Percentiles rank a stretch among this genome's conserved stretches.
phyloP scores from a whole-genome alignment of 169 alveolate species.

The Plasmodium yoelii region DNA sequence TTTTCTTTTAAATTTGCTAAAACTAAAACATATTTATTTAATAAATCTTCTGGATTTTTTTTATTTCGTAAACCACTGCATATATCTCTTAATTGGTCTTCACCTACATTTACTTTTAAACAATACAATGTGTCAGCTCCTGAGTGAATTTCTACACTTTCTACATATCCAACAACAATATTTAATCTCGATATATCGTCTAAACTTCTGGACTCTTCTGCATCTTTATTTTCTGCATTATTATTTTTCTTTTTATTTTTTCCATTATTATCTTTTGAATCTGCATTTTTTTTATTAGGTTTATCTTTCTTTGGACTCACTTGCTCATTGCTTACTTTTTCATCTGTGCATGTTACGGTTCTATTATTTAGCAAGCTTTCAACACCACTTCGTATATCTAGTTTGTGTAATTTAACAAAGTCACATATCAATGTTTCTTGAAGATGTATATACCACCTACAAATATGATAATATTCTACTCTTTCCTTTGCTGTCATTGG shows the following conservation, averaged over 20 bases:
- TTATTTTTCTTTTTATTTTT: constrained; percentile 56
- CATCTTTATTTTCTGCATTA: constrained; percentile 31
- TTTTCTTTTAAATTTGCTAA: constrained; percentile 87
- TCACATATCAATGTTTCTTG: constrained; percentile 55
- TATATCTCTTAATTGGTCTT: constrained; percentile 82
- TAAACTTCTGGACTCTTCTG: constrained; percentile 77
- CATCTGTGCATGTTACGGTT: constrained; percentile 13
- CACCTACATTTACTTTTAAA: constrained; percentile 83
- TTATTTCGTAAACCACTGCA: constrained; percentile 87
- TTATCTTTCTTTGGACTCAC: not conserved
- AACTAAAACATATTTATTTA: constrained; percentile 86
- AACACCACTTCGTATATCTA: constrained; percentile 23
- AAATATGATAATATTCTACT: constrained; percentile 40
- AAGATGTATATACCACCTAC: constrained; percentile 66
- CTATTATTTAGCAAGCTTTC: constrained; percentile 26
- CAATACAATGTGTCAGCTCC: constrained; percentile 87
- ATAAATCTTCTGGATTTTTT: constrained; percentile 83
- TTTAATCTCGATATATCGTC: constrained; percentile 83
- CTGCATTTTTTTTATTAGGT: constrained; percentile 21
- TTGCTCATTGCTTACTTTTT: constrained; percentile 1
- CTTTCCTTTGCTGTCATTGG: constrained; percentile 60
- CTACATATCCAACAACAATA: constrained; percentile 81
- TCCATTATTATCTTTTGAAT: constrained; percentile 24
- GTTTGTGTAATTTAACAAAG: constrained; percentile 32
- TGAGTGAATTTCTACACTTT: constrained; percentile 83